A percentile compares a stretch with the other conserved stretches of the same genome.
phyloP scores from a whole-genome alignment of 768 basidiomycete species.

The Auricularia sp. region DNA sequence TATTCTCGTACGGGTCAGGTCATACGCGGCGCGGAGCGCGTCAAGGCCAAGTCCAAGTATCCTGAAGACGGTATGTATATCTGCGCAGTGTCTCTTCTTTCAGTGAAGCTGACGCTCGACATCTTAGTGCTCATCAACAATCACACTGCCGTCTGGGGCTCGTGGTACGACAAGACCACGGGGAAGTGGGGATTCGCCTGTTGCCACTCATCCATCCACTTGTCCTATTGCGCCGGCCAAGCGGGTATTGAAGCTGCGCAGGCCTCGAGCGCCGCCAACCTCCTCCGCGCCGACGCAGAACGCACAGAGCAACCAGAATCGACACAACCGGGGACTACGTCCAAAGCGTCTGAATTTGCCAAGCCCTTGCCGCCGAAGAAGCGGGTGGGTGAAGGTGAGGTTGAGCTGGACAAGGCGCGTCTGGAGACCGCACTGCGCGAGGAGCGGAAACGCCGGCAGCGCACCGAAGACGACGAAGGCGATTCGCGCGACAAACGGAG shows the following conservation, averaged over 20 bases:
- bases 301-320: conserved; percentile 10
- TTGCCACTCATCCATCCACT: conserved; percentile 77
- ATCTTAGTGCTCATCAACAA: conserved; percentile 76
- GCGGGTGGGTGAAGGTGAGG: conserved; percentile 70
- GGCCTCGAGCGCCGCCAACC: conserved; percentile 63
- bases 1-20: conserved; percentile 88
- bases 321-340: conserved; percentile 24
- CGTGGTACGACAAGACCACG: conserved; percentile 68
- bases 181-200: conserved; percentile 89
- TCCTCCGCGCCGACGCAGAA: conserved; percentile 28
- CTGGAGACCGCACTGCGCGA: conserved; percentile 63
- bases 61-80: conserved; percentile 77
- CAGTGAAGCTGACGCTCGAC: conserved; percentile 1
- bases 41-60: conserved; percentile 84
- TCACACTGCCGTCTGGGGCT: conserved; percentile 95
- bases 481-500: conserved; percentile 29
- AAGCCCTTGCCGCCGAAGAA: conserved; percentile 40
- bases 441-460: conserved; percentile 57
- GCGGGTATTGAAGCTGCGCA: conserved; percentile 70
- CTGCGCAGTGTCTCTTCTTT: background rate
- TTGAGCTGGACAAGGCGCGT: conserved; percentile 61
- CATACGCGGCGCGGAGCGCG: conserved; percentile 83
- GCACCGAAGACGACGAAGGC: conserved; percentile 40
- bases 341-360: conserved; percentile 12
- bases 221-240: conserved; percentile 85